These are phyloP conservation scores for Tothia fuscella DNA, from an alignment of 2,329 filamentous ascomycete species.

Conservation along the genomic window DNA sequence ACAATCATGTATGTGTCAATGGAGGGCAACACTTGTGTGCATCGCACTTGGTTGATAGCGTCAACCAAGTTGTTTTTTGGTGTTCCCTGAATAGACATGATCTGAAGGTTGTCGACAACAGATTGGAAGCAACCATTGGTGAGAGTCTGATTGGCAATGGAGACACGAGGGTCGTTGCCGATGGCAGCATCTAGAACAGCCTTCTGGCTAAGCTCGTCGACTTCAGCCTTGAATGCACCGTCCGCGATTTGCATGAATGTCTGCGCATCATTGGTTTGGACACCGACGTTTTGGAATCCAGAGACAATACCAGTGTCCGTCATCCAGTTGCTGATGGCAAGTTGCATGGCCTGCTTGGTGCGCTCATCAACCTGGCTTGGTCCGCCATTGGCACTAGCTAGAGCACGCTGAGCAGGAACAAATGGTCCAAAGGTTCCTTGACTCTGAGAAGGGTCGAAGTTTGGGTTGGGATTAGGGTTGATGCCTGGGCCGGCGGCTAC, in stretches of 20 bases:
- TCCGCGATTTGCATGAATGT: conserved; percentile 25
- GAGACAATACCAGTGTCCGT: conserved; percentile 28
- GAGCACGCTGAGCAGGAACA: not conserved
- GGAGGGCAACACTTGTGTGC: conserved; percentile 10
- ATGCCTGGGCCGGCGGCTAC: conserved; percentile 5
- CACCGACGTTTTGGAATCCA: conserved; percentile 25
- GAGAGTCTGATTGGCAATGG: conserved; percentile 26
- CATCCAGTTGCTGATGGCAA: conserved; percentile 25
- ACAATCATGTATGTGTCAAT: conserved; percentile 13
- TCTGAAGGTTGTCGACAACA: conserved; percentile 26
- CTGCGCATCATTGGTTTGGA: conserved; percentile 22
- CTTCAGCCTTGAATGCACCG: conserved; percentile 26
- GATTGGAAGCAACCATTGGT: conserved; percentile 26
- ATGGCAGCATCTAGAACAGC: conserved; percentile 16
- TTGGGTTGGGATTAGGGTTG: conserved; percentile 11
- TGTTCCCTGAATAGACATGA: conserved; percentile 23
- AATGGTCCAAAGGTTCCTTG: conserved; percentile 10
- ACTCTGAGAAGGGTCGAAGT: conserved; percentile 11
- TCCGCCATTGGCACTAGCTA: conserved; percentile 8
- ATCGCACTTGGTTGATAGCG: conserved; percentile 11
- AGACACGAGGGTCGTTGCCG: conserved; percentile 16
- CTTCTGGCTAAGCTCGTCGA: conserved; percentile 28
- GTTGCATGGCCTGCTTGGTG: conserved; percentile 9
- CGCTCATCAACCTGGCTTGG: conserved; percentile 6
- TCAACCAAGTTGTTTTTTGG: conserved; percentile 7